Evolutionary conservation across 805 yeast genomes (phyloP), one percentile per base, ranked within the genome.

Genomic region (Zygosaccharomyces pseudorouxii): DNA sequence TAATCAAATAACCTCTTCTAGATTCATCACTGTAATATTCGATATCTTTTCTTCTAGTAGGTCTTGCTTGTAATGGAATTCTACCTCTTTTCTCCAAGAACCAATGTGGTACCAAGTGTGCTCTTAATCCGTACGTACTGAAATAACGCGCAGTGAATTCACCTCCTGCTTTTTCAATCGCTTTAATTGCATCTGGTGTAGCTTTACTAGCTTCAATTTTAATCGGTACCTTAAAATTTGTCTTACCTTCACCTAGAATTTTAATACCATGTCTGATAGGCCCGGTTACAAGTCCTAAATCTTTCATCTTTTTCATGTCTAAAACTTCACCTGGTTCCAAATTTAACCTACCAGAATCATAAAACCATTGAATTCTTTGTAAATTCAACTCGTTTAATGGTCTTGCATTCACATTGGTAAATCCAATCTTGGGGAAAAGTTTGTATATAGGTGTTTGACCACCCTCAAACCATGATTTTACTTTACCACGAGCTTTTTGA

Each of bases 401-500:
- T 51, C 69, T 69, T 42, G 77, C 77, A 58, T 78, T 80, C 22
- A 77, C 79, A 65, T 88, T 80, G 59, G 78, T 81, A 72, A 89
- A 89, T 7, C 98, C 98, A 51, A 84, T 74, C 65, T 92, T 92
- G 56, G 97, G 96, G 69, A 88, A 82, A 56, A 86, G 72, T 68
- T 86, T 79, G 68, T 81, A 81, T 63, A 84, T 81, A 22, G 97
- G 98, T 1, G 98, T 93, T 67, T 93, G 99, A 66, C 99, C 98
- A 80, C 99, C 99, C 74, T 93, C 99, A 65, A 92, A 89, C 92
- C 95, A 88, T 50, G 85, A 80, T 48, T 89, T 92, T 27, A 92
- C 92, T 37, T 83, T 79, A 33, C 92, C 86, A 71, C 98, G 81
- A 9, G 98, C 97, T 72, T 92, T 92, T 68, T 92, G 98, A 80